Evolutionary conservation across 2,329 filamentous ascomycete species (phyloP).

Genomic region (Canariomyces notabilis): DNA sequence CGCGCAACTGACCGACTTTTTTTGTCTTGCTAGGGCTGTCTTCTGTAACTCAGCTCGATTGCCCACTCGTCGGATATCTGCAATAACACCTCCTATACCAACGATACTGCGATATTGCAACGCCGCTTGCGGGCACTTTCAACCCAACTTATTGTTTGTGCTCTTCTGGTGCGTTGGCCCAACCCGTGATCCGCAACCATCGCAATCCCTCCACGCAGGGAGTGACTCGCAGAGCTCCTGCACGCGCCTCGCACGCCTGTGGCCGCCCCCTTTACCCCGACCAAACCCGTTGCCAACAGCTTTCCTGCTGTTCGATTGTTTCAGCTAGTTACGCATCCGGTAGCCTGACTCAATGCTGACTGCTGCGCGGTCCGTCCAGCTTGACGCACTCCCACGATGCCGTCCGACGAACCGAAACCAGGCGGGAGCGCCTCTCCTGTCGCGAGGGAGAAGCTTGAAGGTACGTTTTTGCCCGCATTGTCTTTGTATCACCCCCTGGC

Average conservation of each 20-base stretch:
- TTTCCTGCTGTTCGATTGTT: neutral
- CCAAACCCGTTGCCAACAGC: neutral
- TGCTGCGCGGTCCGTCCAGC: neutral
- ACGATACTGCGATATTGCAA: constrained; percentile 6
- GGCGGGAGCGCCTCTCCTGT: constrained; percentile 37
- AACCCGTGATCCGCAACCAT: constrained; percentile 1
- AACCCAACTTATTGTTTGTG: constrained; percentile 14
- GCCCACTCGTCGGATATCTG: too few species aligned
- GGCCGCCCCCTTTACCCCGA: too few species aligned
- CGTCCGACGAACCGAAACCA: constrained; percentile 33
- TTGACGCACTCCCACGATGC: constrained; percentile 19
- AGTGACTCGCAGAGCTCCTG: too few species aligned
- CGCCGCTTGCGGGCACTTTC: constrained; percentile 1
- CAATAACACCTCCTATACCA: too few species aligned
- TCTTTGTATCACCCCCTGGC: neutral
- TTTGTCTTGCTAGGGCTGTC: constrained; percentile 1
- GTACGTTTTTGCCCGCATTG: constrained; percentile 39
- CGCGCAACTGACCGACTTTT: neutral
- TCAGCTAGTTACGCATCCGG: neutral
- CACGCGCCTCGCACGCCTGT: too few species aligned
- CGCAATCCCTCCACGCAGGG: too few species aligned
- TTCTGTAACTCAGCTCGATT: neutral
- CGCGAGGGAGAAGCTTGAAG: constrained; percentile 70
- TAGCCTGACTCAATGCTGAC: neutral
- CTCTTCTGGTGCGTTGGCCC: constrained; percentile 14